Evolutionary conservation across 1,284 basidiomycete species (phyloP), one percentile per base, ranked within the genome.

Genomic region (Rhizopogon parksii): DNA sequence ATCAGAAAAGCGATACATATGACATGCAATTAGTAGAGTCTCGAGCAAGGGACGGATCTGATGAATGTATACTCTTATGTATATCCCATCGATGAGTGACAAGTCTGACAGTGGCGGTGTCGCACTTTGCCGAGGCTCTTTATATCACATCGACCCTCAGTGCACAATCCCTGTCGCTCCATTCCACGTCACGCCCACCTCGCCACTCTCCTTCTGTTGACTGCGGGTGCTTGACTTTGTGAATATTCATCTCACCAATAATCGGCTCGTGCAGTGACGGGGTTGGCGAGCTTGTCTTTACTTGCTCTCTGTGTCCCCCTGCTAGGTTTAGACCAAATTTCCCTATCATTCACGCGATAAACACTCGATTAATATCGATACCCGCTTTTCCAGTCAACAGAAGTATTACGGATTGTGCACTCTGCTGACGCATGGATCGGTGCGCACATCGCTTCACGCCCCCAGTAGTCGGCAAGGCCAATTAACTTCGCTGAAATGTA

Each of bases 401-500:
- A 19, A 17, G 14, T 32, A 14, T 19, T 14, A 14, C 30, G 32
- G 42, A n/a, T 19, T 21, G 42, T 45, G 40, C 27, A 12, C 27
- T 43, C 27, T 32, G 17, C 17, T 32, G 30, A 52, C 53, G 53
- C 36, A 66, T 66, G 64, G 64, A 66, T 56, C 64, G 64, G 64
- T 66, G 55, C 38, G 64, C 53, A 15, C 1, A 43, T 47, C 36
- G 45, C 46, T 38, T 52, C 47, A 15, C 27, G 30, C 38, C 25
- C 40, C 25, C 15, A 38, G 50, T 56, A 17, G 15, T 40, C 32
- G 40, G 50, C 30, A 19, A n/a, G 47, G 54, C 62, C 64, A 46
- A 68, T 49, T 6, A 19, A 17, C 58, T 56, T 43, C 53, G 47
- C 36, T 32, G 43, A 46, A 42, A 25, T 36, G 36, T 36, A 83